Conservation (phyloP, 1,284 basidiomycete genomes). For the Ustilago tritici region DNA sequence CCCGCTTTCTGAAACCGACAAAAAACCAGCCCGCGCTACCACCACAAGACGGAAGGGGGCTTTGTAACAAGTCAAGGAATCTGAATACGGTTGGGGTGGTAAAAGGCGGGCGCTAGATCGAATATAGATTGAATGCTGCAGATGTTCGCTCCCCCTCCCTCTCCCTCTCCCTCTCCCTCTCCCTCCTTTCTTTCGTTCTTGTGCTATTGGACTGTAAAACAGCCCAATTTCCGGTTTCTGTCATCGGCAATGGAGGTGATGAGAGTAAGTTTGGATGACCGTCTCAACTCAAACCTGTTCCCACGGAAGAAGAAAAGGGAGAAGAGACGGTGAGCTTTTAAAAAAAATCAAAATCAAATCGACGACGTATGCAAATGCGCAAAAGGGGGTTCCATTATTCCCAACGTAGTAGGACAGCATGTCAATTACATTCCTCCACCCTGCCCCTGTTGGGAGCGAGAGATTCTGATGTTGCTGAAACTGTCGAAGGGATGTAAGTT, state of each 20-base stretch:
- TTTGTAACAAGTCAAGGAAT: conserved; percentile 7
- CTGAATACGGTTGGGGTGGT: not conserved
- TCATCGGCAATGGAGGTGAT: conserved; percentile 11
- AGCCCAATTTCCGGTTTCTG: conserved; percentile 9
- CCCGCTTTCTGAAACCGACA: conserved; percentile 5
- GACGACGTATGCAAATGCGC: not conserved
- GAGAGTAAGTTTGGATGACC: not conserved
- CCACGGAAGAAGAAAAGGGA: conserved; percentile 1
- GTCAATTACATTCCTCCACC: not conserved
- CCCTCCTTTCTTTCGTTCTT: not conserved
- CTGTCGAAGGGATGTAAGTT: not conserved
- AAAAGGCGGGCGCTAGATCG: conserved; percentile 49
- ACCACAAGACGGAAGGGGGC: not conserved
- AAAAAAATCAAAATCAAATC: not conserved
- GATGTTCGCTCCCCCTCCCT: not conserved
- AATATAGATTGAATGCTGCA: conserved; percentile 41
- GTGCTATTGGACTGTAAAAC: not conserved
- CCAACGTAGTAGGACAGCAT: no score
- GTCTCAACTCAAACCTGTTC: not conserved
- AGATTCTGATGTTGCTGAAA: not conserved
- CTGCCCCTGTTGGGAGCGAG: not conserved
- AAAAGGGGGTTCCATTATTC: not conserved
- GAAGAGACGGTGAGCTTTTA: conserved; percentile 24
- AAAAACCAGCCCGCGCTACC: not conserved
- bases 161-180: not conserved